Evolutionary conservation across 768 basidiomycete genomes (phyloP), one percentile per base, ranked within the genome.

Genomic region (Amylocystis lapponica): DNA sequence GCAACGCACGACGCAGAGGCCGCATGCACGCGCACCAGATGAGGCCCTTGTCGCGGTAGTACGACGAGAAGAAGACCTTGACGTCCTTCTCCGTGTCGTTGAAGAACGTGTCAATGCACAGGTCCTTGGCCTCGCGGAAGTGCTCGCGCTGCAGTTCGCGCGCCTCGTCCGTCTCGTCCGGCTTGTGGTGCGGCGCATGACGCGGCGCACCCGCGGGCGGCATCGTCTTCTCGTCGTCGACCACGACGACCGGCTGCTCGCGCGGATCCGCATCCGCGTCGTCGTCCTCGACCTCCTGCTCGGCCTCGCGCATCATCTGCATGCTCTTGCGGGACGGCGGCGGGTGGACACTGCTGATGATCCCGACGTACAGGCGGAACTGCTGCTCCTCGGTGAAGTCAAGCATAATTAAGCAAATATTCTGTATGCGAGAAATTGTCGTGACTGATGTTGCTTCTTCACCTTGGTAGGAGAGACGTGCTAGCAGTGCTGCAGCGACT

Each of bases 51-150:
- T 78, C 73, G 27, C 76, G 69, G 64, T 79, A 81, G 51, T 78
- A 74, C 4, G 83, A 83, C 0, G 84, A 83, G 46, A 90, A 66
- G 61, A 87, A 90, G 16, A 86, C 68, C 43, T 68, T 76, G 41
- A 82, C 62, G 23, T 67, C 61, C 9, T 57, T 60, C 50, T 79
- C 83, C 0, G 87, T 83, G 43, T 85, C 70, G 29, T 71, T 62
- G 45, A 90, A 62, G 59, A 90, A 90, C 4, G 59, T 48, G 0
- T 67, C 53, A 39, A 79, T 62, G 21, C 52, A 50, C 26, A 45
- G 41, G 20, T 57, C 60, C 22, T 56, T 55, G 27, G 43, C 45
- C 27, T 61, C 55, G 12, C 45, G 45, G 43, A 43, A 54, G 34
- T 47, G 47, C 50, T 53, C 54, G 20, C 42, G 51, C 19, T 41